These are phyloP conservation scores for Aspergillus puulaauensis DNA, from an alignment of 2,329 filamentous ascomycete genomes.

Conservation along the genomic window DNA sequence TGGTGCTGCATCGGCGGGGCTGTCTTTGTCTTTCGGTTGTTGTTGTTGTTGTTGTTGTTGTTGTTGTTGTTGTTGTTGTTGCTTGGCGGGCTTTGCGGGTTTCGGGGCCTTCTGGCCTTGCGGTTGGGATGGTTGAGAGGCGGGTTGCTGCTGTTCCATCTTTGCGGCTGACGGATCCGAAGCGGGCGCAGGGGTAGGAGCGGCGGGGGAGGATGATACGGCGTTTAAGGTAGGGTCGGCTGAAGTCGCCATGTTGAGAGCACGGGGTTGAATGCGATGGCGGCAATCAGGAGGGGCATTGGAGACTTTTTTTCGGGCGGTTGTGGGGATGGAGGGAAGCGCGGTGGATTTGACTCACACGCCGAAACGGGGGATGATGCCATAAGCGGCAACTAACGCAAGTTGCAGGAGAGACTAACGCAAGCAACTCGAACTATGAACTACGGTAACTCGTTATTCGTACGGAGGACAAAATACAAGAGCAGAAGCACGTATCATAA, in stretches of 20 bases:
- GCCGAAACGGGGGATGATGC: constrained; percentile 30
- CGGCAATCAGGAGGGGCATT: constrained; percentile 26
- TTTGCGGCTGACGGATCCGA: constrained; percentile 17
- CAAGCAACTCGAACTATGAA: background rate
- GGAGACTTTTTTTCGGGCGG: constrained; percentile 27
- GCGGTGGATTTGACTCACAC: constrained; percentile 30
- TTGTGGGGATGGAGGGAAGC: constrained; percentile 17
- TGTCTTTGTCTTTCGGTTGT: constrained; percentile 26
- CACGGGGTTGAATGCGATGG: constrained; percentile 18
- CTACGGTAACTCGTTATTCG: too few species aligned
- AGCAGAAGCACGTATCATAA: background rate
- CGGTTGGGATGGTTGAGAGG: constrained; percentile 20
- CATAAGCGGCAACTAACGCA: constrained; percentile 30
- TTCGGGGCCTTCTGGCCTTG: constrained; percentile 23
- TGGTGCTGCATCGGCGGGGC: constrained; percentile 23
- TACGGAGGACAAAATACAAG: background rate
- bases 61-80: constrained; percentile 17
- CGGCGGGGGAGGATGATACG: constrained; percentile 15
- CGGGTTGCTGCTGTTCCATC: constrained; percentile 8
- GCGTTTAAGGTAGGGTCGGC: constrained; percentile 21
- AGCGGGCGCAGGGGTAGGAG: constrained; percentile 19
- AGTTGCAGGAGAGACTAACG: background rate
- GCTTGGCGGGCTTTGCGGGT: constrained; percentile 16
- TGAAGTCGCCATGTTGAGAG: constrained; percentile 29
- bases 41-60: constrained; percentile 19